Conservation (phyloP, 331 rosid species). For the Rhamnella rubrinervis region DNA sequence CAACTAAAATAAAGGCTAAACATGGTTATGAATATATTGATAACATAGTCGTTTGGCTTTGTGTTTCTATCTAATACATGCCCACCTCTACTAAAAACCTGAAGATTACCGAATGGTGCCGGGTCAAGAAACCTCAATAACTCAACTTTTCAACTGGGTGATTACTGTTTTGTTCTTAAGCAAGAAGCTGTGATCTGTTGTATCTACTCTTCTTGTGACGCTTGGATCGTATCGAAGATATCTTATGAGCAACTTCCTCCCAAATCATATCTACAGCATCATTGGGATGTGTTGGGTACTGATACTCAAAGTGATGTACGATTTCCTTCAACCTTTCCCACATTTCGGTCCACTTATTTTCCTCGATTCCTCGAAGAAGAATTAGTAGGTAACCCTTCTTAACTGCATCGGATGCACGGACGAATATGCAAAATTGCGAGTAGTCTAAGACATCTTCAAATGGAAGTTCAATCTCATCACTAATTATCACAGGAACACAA, state of each 20-base stretch:
- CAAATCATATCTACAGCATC: constrained; percentile 92
- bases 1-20: background rate
- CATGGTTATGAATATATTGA: background rate
- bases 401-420: constrained; percentile 57
- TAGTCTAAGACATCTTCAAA: constrained; percentile 85
- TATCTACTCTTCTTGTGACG: constrained; percentile 64
- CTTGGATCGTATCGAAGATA: constrained; percentile 35
- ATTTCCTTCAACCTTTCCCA: constrained; percentile 81
- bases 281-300: constrained; percentile 74
- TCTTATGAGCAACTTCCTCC: constrained; percentile 68
- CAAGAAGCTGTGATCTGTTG: constrained; percentile 49
- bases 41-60: no score
- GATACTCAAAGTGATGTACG: constrained; percentile 71
- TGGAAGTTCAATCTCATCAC: constrained; percentile 90
- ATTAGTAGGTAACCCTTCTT: constrained; percentile 65
- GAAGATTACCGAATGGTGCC: constrained; percentile 18
- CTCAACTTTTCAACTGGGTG: constrained; percentile 14
- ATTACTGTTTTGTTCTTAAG: constrained; percentile 26
- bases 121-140: constrained; percentile 16
- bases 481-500: constrained; percentile 89
- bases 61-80: no score
- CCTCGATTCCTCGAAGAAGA: constrained; percentile 60
- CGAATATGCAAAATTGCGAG: constrained; percentile 75
- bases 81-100: background rate
- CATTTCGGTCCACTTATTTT: constrained; percentile 71